Percentiles rank a stretch among this genome's conserved stretches.
Conservation (phyloP, 441 rosid species). For the Populus hybrid region DNA sequence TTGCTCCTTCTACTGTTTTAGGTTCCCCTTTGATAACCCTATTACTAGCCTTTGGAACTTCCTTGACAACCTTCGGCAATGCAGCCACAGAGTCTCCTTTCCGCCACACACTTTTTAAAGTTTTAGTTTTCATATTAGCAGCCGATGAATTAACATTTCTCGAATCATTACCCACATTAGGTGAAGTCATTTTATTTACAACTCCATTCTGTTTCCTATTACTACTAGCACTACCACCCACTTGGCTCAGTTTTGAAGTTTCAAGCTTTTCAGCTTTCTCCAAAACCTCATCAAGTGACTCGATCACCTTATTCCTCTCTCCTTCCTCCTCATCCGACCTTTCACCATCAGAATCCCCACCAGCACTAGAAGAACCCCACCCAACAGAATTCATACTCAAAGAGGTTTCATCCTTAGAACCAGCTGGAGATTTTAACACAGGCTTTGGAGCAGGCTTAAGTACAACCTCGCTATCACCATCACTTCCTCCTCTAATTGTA, state of each 20-base stretch:
- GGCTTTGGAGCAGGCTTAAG: slow-evolving; percentile 87
- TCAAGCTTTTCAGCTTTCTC: slow-evolving; percentile 85
- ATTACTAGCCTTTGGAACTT: slow-evolving; percentile 40
- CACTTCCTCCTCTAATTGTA: slow-evolving; percentile 41
- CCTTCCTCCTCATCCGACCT: slow-evolving; percentile 34
- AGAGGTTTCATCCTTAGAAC: slow-evolving; percentile 29
- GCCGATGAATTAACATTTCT: slow-evolving; percentile 28
- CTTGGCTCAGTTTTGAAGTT: slow-evolving; percentile 34
- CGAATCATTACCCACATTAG: slow-evolving; percentile 29
- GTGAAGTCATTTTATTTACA: slow-evolving; percentile 33
- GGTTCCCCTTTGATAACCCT: slow-evolving; percentile 29
- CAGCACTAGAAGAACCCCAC: slow-evolving; percentile 29
- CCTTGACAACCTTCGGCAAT: slow-evolving; percentile 59
- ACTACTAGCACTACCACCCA: slow-evolving; percentile 14
- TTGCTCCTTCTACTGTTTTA: slow-evolving; percentile 27
- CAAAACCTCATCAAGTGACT: slow-evolving; percentile 85
- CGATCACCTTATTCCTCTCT: slow-evolving; percentile 71
- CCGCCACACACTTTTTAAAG: slow-evolving; percentile 92
- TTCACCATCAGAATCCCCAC: slow-evolving; percentile 27
- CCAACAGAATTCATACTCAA: slow-evolving; percentile 29
- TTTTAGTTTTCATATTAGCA: slow-evolving; percentile 45
- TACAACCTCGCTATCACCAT: slow-evolving; percentile 41
- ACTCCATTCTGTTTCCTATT: slow-evolving; percentile 31
- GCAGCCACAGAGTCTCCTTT: slow-evolving; percentile 76
- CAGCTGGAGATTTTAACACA: slow-evolving; percentile 46